Conservation (phyloP, 805 yeast genomes). For the Ogataea zsoltii region DNA sequence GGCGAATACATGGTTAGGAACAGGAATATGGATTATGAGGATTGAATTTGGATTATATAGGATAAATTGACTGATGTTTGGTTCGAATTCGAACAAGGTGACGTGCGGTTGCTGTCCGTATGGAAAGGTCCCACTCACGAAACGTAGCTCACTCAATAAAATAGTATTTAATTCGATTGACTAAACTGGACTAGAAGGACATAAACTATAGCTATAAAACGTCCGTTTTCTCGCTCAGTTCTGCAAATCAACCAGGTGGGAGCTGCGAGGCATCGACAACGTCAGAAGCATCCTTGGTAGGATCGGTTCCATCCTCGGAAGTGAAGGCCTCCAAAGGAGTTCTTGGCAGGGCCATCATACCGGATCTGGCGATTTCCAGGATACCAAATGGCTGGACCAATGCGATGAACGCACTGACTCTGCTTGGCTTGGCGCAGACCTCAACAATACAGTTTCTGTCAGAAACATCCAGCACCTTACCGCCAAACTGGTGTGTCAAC, state of each 20-base stretch:
- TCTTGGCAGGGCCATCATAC: constrained; percentile 98
- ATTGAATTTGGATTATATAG: too few relatives aligned
- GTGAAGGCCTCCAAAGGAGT: constrained; percentile 69
- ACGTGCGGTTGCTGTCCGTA: too few relatives aligned
- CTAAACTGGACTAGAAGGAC: too few relatives aligned
- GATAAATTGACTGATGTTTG: too few relatives aligned
- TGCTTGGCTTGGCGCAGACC: constrained; percentile 88
- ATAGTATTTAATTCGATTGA: too few relatives aligned
- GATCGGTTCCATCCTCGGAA: constrained; percentile 49
- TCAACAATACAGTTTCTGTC: constrained; percentile 94
- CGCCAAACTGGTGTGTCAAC: constrained; percentile 86
- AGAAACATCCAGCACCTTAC: constrained; percentile 86
- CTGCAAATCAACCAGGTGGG: constrained; percentile 96
- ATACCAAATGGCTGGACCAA: constrained; percentile 95
- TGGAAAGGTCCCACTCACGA: too few relatives aligned
- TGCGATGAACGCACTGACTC: constrained; percentile 83
- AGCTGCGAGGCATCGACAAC: constrained; percentile 84
- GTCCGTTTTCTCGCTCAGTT: too few relatives aligned
- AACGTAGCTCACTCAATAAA: too few relatives aligned
- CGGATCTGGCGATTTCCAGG: constrained; percentile 93
- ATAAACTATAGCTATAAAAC: too few relatives aligned
- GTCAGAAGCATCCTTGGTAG: constrained; percentile 57
- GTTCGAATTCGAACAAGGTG: too few relatives aligned
- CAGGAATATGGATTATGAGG: too few relatives aligned
- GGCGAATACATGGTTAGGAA: too few relatives aligned